Evolutionary conservation across 345 rosid species (phyloP).

Genomic region (Citrus unshiu): DNA sequence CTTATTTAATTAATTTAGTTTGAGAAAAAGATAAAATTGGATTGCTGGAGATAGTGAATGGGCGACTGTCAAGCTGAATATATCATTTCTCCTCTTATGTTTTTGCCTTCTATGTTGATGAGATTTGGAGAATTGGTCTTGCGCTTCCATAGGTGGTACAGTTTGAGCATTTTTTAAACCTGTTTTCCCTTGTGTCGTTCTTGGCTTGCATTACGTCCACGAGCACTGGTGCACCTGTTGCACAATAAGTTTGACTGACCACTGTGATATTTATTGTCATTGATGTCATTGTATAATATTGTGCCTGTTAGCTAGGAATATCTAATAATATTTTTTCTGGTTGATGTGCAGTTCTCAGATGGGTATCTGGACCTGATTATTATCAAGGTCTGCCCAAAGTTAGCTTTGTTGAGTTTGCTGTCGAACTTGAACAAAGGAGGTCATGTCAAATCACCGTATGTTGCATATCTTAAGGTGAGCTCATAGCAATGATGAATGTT

Average conservation of each 20-base stretch:
- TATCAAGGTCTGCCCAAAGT: conserved; percentile 56
- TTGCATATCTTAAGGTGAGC: conserved; percentile 65
- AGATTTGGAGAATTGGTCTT: background rate
- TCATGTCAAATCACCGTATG: conserved; percentile 73
- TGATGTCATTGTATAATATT: background rate
- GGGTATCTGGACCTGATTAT: conserved; percentile 84
- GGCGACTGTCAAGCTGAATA: background rate
- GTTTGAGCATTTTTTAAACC: background rate
- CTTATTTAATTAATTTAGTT: too few species aligned
- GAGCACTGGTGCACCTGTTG: background rate
- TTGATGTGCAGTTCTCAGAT: conserved; percentile 71
- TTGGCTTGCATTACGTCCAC: background rate
- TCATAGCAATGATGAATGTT: background rate
- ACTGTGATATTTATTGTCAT: background rate
- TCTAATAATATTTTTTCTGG: background rate
- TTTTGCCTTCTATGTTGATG: background rate
- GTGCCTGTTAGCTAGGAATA: conserved; percentile 3
- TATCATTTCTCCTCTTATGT: background rate
- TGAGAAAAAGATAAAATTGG: too few species aligned
- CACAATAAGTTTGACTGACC: background rate
- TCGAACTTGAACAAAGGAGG: conserved; percentile 56
- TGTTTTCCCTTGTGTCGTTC: background rate
- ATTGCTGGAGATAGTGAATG: background rate
- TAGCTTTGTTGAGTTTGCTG: conserved; percentile 59
- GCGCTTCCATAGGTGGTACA: background rate